Evolutionary conservation across 2,329 filamentous ascomycete genomes (phyloP), one percentile per base, ranked within the genome.

Genomic region (Colletotrichum sp.): DNA sequence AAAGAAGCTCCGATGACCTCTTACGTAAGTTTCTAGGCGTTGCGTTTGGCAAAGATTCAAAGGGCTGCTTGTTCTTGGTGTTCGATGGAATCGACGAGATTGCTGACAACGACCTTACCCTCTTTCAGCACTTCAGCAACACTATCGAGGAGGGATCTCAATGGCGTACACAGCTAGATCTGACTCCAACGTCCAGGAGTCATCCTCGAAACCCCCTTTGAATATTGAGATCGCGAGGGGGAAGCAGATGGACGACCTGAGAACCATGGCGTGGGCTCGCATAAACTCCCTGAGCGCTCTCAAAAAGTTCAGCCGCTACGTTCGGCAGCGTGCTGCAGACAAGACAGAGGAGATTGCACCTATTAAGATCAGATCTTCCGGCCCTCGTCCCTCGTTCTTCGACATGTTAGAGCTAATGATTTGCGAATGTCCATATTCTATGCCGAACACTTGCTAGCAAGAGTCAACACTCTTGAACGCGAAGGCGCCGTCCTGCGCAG

Each of bases 71-170:
- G 5, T 80, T 80, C 18, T 21, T 85, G 5, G 74, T 84, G 21
- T 76, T 85, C 4, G 84, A 85, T 55, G 83, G 84, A 2, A 39
- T 84, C 3, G 84, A 85, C 62, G 84, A 85, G 69, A 64, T 81
- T 2, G 30, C 67, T 4, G 75, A 78, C 15, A 16, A 76, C 24
- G 75, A 81, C 44, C 67, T 71, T 10, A 32, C 66, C 7, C 8
- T 78, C 79, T 13, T 39, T 82, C 0, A 80, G 74, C 2, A 81
- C 5, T 34, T 34, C 32, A 34, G 32, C 13, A 34, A 15, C 2
- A 32, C 32, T 32, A 32, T 32, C 32, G 32, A 32, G 12, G 6
- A 34, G 6, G 32, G 32, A 34, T 34, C 32, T 34, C 5, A 1
- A 3, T 34, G 12, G 32, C 5, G 32, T 34, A 6, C 2, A 34